Percentiles rank a stretch among this genome's conserved stretches.
phyloP scores from a whole-genome alignment of 2,329 filamentous ascomycete species.

The Claviceps digitariae region DNA sequence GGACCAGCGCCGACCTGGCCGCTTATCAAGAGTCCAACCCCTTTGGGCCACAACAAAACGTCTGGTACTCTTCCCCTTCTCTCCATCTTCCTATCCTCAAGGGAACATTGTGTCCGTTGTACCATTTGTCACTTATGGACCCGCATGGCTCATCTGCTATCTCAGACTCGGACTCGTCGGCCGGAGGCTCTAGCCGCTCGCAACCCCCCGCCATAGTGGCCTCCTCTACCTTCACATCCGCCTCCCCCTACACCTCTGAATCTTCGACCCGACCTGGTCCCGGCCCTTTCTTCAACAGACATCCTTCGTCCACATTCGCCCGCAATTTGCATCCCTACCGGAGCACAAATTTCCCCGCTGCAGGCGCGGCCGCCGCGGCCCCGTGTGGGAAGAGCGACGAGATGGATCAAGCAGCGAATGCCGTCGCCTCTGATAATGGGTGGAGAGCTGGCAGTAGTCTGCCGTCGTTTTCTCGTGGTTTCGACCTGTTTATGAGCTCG shows the following conservation, averaged over 20 bases:
- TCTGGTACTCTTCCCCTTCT: neutral
- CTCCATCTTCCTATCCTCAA: neutral
- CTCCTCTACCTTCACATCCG: slow-evolving; percentile 2
- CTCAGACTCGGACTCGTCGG: slow-evolving; percentile 13
- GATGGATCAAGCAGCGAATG: slow-evolving; percentile 22
- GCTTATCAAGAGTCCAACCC: neutral
- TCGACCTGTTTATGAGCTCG: slow-evolving; percentile 32
- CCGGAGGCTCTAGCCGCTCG: slow-evolving; percentile 7
- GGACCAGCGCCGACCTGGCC: neutral
- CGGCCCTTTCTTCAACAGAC: slow-evolving; percentile 32
- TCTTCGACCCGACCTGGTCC: slow-evolving; percentile 17
- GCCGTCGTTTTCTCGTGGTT: slow-evolving; percentile 38
- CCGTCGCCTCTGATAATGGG: slow-evolving; percentile 10
- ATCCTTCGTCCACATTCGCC: slow-evolving; percentile 33
- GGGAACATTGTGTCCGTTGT: neutral
- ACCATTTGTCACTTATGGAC: slow-evolving; percentile 10
- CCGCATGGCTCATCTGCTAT: slow-evolving; percentile 14
- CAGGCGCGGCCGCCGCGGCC: slow-evolving; percentile 1
- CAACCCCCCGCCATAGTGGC: slow-evolving; percentile 7
- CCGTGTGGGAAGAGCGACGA: slow-evolving; percentile 8
- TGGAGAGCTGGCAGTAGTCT: slow-evolving; percentile 17
- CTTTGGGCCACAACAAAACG: neutral
- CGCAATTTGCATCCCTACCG: slow-evolving; percentile 24
- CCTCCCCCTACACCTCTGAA: slow-evolving; percentile 13
- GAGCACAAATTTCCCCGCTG: slow-evolving; percentile 4